Evolutionary conservation across 768 basidiomycete genomes (phyloP).

Genomic region (Auricularia auricula-judae): DNA sequence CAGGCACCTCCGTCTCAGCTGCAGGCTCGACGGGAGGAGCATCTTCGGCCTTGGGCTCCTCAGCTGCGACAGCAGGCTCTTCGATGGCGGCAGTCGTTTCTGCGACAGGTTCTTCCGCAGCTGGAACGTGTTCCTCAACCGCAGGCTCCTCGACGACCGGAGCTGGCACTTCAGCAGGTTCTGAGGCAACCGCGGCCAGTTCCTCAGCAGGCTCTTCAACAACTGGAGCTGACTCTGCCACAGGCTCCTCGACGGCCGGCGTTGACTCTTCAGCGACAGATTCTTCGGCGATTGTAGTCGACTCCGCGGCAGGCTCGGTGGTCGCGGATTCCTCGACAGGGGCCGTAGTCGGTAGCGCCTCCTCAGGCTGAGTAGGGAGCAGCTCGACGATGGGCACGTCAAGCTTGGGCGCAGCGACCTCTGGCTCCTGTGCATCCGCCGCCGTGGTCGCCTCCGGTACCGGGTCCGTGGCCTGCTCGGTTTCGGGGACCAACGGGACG

Average conservation of each 20-base stretch:
- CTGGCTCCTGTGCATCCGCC: not conserved
- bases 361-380: not conserved
- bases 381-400: not conserved
- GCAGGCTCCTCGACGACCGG: not conserved
- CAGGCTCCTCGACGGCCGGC: constrained; percentile 1
- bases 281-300: not conserved
- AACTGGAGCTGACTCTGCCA: not conserved
- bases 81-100: too few relatives aligned
- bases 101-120: not conserved
- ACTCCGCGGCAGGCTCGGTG: not conserved
- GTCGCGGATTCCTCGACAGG: not conserved
- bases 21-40: too few relatives aligned
- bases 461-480: too few relatives aligned
- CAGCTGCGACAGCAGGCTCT: too few relatives aligned
- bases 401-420: not conserved
- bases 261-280: not conserved
- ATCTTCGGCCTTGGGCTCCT: too few relatives aligned
- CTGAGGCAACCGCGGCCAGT: not conserved
- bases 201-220: not conserved
- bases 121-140: not conserved
- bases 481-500: too few relatives aligned
- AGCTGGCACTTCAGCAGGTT: not conserved
- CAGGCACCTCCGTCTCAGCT: not conserved
- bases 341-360: not conserved
- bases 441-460: not conserved